Percentiles rank a stretch among this genome's conserved stretches.
These are phyloP conservation scores for Tephrocybe sp. DNA, from an alignment of 768 basidiomycete genomes.

Conservation along the genomic window DNA sequence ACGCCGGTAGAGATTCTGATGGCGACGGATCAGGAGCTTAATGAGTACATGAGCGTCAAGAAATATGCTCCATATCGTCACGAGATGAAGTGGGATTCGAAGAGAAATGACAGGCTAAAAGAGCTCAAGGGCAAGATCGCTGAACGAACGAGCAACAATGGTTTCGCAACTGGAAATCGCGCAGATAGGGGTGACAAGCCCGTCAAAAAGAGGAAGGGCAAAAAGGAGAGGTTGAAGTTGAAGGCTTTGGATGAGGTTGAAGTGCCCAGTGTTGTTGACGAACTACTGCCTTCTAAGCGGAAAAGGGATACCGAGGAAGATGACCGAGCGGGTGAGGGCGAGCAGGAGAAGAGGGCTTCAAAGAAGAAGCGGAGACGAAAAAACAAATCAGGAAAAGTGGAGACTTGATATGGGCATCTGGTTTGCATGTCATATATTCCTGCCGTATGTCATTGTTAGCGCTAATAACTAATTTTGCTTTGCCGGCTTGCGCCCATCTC, in stretches of 20 bases:
- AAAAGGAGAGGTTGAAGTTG: slow-evolving; percentile 63
- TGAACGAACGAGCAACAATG: slow-evolving; percentile 34
- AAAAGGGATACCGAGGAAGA: slow-evolving; percentile 24
- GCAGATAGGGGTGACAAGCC: slow-evolving; percentile 24
- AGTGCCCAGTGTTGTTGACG: background rate
- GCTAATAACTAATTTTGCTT: too few relatives aligned
- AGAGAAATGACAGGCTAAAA: slow-evolving; percentile 61
- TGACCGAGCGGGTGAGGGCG: slow-evolving; percentile 51
- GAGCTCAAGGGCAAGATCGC: slow-evolving; percentile 69
- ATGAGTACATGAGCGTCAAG: slow-evolving; percentile 87
- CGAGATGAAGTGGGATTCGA: slow-evolving; percentile 59
- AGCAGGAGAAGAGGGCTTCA: slow-evolving; percentile 12
- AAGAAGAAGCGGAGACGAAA: slow-evolving; percentile 34
- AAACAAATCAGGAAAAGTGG: slow-evolving; percentile 18
- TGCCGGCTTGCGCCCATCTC: too few relatives aligned
- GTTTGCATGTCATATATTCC: background rate
- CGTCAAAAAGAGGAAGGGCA: slow-evolving; percentile 65
- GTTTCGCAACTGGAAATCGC: slow-evolving; percentile 20
- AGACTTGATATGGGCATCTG: background rate
- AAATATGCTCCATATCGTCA: slow-evolving; percentile 89
- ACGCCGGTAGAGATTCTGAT: slow-evolving; percentile 85
- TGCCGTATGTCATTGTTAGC: too few relatives aligned
- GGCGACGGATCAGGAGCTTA: slow-evolving; percentile 91
- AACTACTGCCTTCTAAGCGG: slow-evolving; percentile 13
- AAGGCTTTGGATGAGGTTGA: slow-evolving; percentile 33